These are phyloP conservation scores for Penicillium crustosum DNA, from an alignment of 2,329 filamentous ascomycete genomes.

Conservation along the genomic window DNA sequence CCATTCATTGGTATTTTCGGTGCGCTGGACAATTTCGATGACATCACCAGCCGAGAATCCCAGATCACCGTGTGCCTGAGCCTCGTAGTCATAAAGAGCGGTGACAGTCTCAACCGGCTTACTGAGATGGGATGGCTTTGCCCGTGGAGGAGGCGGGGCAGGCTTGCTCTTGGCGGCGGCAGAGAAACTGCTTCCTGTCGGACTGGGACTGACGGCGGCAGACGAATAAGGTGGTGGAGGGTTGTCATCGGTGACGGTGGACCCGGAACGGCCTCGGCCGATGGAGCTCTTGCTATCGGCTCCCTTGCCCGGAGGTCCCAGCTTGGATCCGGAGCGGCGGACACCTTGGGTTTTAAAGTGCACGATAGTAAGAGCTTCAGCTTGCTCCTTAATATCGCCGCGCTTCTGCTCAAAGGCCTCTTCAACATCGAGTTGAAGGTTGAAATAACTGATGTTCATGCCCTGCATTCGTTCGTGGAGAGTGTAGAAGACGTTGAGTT, in stretches of 20 bases:
- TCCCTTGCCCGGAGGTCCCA: conserved; percentile 32
- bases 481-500: conserved; percentile 98
- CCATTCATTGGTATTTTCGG: conserved; percentile 95
- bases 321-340: conserved; percentile 35
- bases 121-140: conserved; percentile 75
- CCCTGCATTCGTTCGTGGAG: conserved; percentile 97
- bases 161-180: conserved; percentile 66
- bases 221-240: conserved; percentile 71
- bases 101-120: conserved; percentile 75
- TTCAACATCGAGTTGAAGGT: conserved; percentile 85
- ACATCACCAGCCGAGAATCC: conserved; percentile 85
- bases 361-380: conserved; percentile 81
- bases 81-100: conserved; percentile 93
- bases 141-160: conserved; percentile 69
- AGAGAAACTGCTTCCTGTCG: conserved; percentile 46
- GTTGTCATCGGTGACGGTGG: conserved; percentile 51
- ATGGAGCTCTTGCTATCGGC: conserved; percentile 39
- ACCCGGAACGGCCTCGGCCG: conserved; percentile 35
- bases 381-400: conserved; percentile 80
- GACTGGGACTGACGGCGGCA: conserved; percentile 36
- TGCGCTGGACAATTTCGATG: conserved; percentile 82
- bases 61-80: conserved; percentile 89
- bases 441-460: conserved; percentile 97
- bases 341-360: conserved; percentile 88
- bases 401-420: conserved; percentile 88